Evolutionary conservation across 371 early-diverging fungal species (phyloP), one percentile per base, ranked within the genome.

Genomic region (Batkoa obscura): DNA sequence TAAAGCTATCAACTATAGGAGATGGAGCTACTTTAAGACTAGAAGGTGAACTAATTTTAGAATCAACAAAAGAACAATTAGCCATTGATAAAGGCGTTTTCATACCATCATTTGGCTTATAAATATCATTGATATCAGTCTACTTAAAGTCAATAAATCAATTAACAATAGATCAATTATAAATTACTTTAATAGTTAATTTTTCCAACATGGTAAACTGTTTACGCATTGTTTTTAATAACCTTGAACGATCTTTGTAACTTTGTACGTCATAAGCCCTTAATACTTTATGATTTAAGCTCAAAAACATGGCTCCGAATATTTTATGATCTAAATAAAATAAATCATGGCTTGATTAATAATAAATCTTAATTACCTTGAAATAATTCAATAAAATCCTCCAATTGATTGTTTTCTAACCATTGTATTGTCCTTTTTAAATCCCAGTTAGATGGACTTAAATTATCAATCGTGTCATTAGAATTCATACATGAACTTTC

Each of bases 201-300:
- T 15, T 36, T 2, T 51, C 52, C 13, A 33, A 38, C 2, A 37
- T 9, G 9, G 52, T 10, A 3, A 36, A 43, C 12, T 31, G 31
- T n/a, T 13, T 43, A 36, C 43, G 32, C 31, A 55, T 43, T 43
- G 56, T 15, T 47, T 36, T 43, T 31, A 55, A 17, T 8, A 55
- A 34, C 32, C 43, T 39, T n/a, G 4, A 34, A 4, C 56, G 43
- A 15, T 55, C 56, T 45, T 45, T 45, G 13, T 55, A 55, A 17
- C 56, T 55, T 34, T 2, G 3, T 35, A 55, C 46, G 15, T 46
- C 46, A 6, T 45, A 42, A n/a, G 43, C 12, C 17, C 46, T 43
- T n/a, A 55, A 35, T 47, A 30, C 46, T 55, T 55, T 55, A 15
- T 55, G 56, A 36, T 55, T 45, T 10, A 55, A 33, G n/a, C 23